Base-by-base conservation (phyloP, 805 yeast genomes). In the Candida qinlingensis region DNA sequence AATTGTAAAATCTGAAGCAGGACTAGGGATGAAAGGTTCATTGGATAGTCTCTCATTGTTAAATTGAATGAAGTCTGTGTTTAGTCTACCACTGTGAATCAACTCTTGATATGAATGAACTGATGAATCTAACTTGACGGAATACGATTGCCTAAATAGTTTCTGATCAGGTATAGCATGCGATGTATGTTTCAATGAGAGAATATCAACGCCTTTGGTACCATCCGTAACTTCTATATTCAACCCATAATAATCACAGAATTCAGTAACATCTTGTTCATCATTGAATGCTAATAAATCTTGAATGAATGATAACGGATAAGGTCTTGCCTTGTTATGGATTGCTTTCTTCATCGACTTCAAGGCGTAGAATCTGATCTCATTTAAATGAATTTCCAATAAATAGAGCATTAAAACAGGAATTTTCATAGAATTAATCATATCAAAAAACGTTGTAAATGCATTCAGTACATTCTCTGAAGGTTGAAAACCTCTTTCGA, bases 381-480 rank as follows among this genome's bases (percentile, higher is more conserved):
- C 92, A 57, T 85, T 87, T 60, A 88, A 80, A 56, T 86, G 90
- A 3, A 83, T 80, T 62, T 94, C 96, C 19, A 87, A 66, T 37
- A 92, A 67, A 50, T 92, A 89, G 2, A 87, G 73, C 62, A 89
- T 64, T 29, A 91, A 67, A 48, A 82, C 76, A 2, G 96, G 94
- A 1, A 80, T 75, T 6, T 65, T 59, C 0, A 78, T 71, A 4
- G 73, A 67, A 39, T 74, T 67, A 37, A 81, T 68, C 7, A 79
- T 69, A 41, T 76, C 67, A 64, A 92, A 91, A 59, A 91, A 86
- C 47, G 76, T 74, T 10, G 52, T 70, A 60, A 79, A 88, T 25
- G 84, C 60, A 56, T 85, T 80, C 29, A 81, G 60, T 4, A 83
- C 76, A 29, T 87, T 87, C 43, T 75, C 81, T 1, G 76, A 68